These are phyloP conservation scores for Houttuynia cordata DNA, from an alignment of 164 flowering plant genomes.

Conservation along the genomic window DNA sequence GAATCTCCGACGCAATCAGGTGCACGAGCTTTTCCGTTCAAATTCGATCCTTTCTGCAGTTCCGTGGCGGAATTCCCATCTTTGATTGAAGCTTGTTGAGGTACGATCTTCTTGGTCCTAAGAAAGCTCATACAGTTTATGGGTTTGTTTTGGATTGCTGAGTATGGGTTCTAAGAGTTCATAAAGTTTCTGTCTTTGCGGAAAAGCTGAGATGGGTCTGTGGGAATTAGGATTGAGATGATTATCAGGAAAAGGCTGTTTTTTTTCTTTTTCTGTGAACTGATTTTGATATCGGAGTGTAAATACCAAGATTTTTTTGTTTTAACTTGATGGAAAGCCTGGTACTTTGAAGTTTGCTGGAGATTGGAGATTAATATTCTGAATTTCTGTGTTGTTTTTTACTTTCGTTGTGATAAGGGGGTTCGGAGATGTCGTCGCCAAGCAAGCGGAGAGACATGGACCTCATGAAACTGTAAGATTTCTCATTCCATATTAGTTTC, in stretches of 20 bases:
- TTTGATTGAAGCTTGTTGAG: too few relatives aligned
- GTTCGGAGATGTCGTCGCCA: constrained; percentile 51
- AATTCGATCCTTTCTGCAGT: too few relatives aligned
- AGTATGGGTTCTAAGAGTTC: neutral
- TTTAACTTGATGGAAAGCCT: neutral
- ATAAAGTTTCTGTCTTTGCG: neutral
- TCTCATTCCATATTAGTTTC: too few relatives aligned
- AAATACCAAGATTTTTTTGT: neutral
- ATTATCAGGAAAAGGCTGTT: neutral
- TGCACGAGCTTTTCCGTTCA: too few relatives aligned
- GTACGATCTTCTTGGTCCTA: too few relatives aligned
- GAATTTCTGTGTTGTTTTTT: too few relatives aligned
- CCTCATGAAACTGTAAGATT: constrained; percentile 75
- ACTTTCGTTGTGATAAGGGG: too few relatives aligned
- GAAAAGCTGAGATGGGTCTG: neutral
- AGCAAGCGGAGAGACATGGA: constrained; percentile 82
- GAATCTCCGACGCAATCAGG: too few relatives aligned
- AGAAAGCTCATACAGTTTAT: too few relatives aligned
- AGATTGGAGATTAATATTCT: neutral
- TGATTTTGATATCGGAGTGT: neutral
- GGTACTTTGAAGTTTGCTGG: neutral
- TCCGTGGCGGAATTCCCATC: too few relatives aligned
- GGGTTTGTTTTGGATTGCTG: neutral
- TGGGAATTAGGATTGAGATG: neutral
- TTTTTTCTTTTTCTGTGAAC: neutral